Evolutionary conservation across 139 green algal species (phyloP).

Genomic region (Pseudopediastrum boryanum): DNA sequence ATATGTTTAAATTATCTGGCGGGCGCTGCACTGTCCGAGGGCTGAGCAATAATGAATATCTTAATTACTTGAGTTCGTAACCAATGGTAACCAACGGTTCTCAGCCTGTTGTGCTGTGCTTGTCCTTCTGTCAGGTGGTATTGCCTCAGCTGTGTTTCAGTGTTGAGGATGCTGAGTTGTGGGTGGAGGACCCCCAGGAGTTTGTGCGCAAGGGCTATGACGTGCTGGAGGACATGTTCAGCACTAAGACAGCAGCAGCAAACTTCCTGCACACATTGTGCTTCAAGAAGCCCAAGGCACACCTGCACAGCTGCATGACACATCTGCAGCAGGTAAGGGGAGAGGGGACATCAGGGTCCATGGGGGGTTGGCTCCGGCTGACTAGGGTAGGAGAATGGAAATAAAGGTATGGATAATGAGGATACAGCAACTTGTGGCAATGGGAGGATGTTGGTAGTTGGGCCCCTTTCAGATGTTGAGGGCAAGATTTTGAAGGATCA

Average conservation of each 20-base stretch:
- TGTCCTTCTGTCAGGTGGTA: conserved; percentile 71
- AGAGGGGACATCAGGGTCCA: conserved; percentile 7
- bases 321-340: conserved; percentile 17
- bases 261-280: conserved; percentile 90
- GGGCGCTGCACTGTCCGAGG: no score
- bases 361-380: background rate
- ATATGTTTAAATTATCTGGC: no score
- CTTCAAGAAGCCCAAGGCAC: conserved; percentile 56
- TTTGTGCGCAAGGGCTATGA: conserved; percentile 98
- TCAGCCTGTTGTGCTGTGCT: conserved; percentile 40
- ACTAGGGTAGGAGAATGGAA: background rate
- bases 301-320: conserved; percentile 74
- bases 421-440: no score
- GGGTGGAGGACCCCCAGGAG: conserved; percentile 95
- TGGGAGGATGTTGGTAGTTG: no score
- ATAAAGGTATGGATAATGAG: no score
- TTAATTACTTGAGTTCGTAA: no score
- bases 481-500: no score
- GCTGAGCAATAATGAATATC: no score
- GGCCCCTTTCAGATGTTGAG: no score
- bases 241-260: conserved; percentile 84
- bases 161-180: conserved; percentile 89
- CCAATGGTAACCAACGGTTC: no score
- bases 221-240: conserved; percentile 98
- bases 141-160: conserved; percentile 94